Conservation (phyloP, 2,329 filamentous ascomycete genomes). For the Taxawa tesnikishii region DNA sequence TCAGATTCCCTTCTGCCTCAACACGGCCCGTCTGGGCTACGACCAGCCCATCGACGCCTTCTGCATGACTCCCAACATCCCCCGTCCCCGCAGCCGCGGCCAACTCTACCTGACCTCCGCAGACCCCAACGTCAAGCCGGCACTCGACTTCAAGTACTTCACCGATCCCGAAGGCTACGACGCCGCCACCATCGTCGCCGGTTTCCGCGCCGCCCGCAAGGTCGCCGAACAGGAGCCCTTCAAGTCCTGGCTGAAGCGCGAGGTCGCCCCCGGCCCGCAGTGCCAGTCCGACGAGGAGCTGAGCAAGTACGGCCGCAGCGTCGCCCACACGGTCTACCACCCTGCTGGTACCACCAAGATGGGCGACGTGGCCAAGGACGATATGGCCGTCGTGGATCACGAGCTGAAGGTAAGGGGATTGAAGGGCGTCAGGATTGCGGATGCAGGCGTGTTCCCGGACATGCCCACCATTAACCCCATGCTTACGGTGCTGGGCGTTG, state of each 20-base stretch:
- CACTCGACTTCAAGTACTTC: constrained; percentile 82
- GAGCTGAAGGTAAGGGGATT: constrained; percentile 61
- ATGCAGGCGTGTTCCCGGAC: constrained; percentile 78
- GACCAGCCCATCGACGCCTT: constrained; percentile 62
- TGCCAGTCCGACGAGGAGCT: constrained; percentile 69
- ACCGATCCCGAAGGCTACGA: constrained; percentile 79
- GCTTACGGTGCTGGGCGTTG: constrained; percentile 75
- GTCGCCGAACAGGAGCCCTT: constrained; percentile 66
- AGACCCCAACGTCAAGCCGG: constrained; percentile 66
- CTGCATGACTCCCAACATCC: constrained; percentile 90
- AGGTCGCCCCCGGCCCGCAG: constrained; percentile 65
- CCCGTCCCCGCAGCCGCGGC: constrained; percentile 66
- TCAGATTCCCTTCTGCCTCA: constrained; percentile 83
- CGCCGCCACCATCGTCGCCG: constrained; percentile 66
- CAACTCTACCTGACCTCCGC: constrained; percentile 64
- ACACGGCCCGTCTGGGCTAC: constrained; percentile 68
- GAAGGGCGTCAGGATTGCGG: constrained; percentile 64
- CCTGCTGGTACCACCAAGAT: constrained; percentile 84
- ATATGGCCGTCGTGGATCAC: constrained; percentile 67
- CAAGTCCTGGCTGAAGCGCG: constrained; percentile 69
- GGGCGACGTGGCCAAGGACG: constrained; percentile 59
- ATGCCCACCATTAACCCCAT: constrained; percentile 84
- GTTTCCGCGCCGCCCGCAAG: constrained; percentile 64
- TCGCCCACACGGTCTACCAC: constrained; percentile 82
- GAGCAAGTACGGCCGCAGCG: constrained; percentile 67